phyloP scores from a whole-genome alignment of 2,329 filamentous ascomycete genomes.

The Fusarium pseudocircinatum region DNA sequence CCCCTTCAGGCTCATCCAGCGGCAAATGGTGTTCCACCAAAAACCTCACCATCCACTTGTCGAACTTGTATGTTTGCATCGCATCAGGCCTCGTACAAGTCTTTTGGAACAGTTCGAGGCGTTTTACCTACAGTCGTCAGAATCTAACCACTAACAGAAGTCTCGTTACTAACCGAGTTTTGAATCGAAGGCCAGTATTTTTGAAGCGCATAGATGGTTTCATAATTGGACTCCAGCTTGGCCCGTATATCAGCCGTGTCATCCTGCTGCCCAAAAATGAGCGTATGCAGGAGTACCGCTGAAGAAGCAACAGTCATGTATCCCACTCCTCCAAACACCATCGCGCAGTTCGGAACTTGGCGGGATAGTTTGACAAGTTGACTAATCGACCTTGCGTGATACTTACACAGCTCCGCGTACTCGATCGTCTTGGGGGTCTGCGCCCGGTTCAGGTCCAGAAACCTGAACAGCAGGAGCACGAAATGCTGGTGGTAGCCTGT shows the following conservation, averaged over 20 bases:
- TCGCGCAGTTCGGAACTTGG: neutral
- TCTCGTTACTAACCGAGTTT: neutral
- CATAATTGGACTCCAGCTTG: slow-evolving; percentile 2
- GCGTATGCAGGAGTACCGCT: neutral
- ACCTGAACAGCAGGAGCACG: neutral
- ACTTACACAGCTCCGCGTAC: slow-evolving; percentile 4
- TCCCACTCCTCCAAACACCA: slow-evolving; percentile 4
- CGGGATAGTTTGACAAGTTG: neutral
- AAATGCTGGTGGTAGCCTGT: slow-evolving; percentile 11
- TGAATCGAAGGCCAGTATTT: slow-evolving; percentile 3
- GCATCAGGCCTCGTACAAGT: neutral
- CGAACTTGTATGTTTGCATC: slow-evolving; percentile 5
- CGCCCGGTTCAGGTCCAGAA: neutral
- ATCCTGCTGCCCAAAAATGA: slow-evolving; percentile 1
- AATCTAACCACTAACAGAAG: neutral
- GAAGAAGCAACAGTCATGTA: slow-evolving; percentile 9
- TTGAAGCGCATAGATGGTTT: slow-evolving; percentile 4
- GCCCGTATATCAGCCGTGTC: slow-evolving; percentile 1
- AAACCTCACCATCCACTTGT: slow-evolving; percentile 13
- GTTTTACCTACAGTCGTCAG: neutral
- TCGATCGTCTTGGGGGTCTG: slow-evolving; percentile 2
- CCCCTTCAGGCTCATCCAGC: slow-evolving; percentile 2
- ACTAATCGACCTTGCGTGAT: neutral
- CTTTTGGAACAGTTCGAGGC: neutral
- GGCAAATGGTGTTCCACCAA: slow-evolving; percentile 6